Evolutionary conservation across 495 filamentous ascomycete genomes (phyloP).

Genomic region (Daldinia loculata): DNA sequence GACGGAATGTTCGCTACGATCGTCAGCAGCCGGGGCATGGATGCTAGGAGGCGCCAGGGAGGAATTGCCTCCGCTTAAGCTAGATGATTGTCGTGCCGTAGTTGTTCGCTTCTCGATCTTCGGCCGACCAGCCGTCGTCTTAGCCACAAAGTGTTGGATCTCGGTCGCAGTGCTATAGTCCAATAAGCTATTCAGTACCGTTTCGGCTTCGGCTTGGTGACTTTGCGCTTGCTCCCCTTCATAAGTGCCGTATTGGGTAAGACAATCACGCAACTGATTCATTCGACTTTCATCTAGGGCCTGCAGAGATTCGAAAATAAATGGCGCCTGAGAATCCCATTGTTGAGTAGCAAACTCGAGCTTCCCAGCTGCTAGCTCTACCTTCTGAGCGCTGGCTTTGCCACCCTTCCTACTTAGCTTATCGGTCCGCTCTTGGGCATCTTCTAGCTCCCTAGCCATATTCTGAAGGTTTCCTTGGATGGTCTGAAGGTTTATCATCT

Average conservation of each 20-base stretch:
- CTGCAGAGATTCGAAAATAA: conserved; percentile 94
- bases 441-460: conserved; percentile 85
- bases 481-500: conserved; percentile 84
- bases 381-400: conserved; percentile 80
- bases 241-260: conserved; percentile 93
- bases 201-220: conserved; percentile 77
- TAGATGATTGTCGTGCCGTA: conserved; percentile 52
- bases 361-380: conserved; percentile 76
- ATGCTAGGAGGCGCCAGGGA: conserved; percentile 42
- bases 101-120: conserved; percentile 55
- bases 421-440: conserved; percentile 84
- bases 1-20: conserved; percentile 69
- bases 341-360: conserved; percentile 80
- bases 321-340: conserved; percentile 96
- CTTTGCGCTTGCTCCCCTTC: conserved; percentile 89
- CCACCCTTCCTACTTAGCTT: conserved; percentile 83
- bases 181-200: conserved; percentile 82
- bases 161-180: conserved; percentile 90
- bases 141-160: conserved; percentile 81
- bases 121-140: conserved; percentile 59
- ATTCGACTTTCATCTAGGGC: conserved; percentile 87
- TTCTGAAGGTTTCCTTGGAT: conserved; percentile 81
- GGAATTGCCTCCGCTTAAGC: conserved; percentile 46
- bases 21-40: conserved; percentile 54
- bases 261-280: conserved; percentile 89